Percentiles rank a stretch among this genome's conserved stretches.
Conservation (phyloP, 2,329 filamentous ascomycete genomes). For the Pseudogymnoascus sp. region DNA sequence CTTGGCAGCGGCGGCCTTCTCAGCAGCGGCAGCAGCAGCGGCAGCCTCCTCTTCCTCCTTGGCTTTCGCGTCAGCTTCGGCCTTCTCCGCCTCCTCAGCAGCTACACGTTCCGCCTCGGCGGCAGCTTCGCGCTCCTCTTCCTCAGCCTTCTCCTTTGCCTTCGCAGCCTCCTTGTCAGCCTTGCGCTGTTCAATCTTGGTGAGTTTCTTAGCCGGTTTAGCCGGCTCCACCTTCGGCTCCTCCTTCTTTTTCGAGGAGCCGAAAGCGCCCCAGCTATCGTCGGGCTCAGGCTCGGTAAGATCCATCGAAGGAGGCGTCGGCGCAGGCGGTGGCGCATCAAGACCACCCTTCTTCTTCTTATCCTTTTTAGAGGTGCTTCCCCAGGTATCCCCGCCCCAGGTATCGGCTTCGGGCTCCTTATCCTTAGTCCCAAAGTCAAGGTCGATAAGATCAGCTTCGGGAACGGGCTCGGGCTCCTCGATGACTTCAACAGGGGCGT, state of each 20-base stretch:
- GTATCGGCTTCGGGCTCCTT: slow-evolving; percentile 39
- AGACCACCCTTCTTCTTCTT: slow-evolving; percentile 39
- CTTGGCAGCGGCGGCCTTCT: slow-evolving; percentile 9
- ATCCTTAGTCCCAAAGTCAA: slow-evolving; percentile 39
- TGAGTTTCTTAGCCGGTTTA: slow-evolving; percentile 33
- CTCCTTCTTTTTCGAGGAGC: slow-evolving; percentile 34
- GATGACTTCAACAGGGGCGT: slow-evolving; percentile 41
- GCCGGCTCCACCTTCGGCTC: slow-evolving; percentile 35
- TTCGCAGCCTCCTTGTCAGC: slow-evolving; percentile 42
- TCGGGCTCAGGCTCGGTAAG: slow-evolving; percentile 37
- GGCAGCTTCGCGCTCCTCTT: slow-evolving; percentile 27
- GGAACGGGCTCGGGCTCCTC: slow-evolving; percentile 39
- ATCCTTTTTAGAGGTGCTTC: slow-evolving; percentile 37
- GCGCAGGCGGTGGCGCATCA: slow-evolving; percentile 40
- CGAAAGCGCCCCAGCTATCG: slow-evolving; percentile 31
- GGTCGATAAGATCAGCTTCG: slow-evolving; percentile 36
- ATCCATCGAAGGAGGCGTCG: slow-evolving; percentile 42
- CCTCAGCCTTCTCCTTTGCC: slow-evolving; percentile 28
- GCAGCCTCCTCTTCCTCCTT: slow-evolving; percentile 24
- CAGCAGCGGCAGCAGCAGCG: slow-evolving; percentile 1
- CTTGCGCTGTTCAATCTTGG: slow-evolving; percentile 44
- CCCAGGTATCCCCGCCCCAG: slow-evolving; percentile 34
- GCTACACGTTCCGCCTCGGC: slow-evolving; percentile 9
- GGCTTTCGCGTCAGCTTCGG: slow-evolving; percentile 25
- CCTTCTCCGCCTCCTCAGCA: slow-evolving; percentile 12